Base-by-base conservation (phyloP, 192 early-diverging fungal genomes). In the Coemansia asiatica region DNA sequence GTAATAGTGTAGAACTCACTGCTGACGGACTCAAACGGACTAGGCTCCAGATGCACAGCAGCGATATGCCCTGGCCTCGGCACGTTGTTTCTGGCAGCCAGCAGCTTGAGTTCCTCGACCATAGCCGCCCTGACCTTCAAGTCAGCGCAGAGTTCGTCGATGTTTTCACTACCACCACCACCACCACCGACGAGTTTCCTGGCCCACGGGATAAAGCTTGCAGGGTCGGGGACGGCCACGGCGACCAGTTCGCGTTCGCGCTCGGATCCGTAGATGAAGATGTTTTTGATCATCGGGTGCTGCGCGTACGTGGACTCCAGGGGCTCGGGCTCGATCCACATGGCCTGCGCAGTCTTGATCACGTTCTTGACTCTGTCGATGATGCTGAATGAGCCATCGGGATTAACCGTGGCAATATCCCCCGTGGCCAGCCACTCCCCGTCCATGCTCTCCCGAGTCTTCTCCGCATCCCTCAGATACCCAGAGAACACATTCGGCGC, bases 241-340 rank as follows among this genome's bases (percentile, higher is more conserved):
- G 83, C 92, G 9, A 99, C 91, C 21, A 96, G 67, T 22, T 89
- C 85, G 21, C 85, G 79, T 78, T 92, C 86, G 44, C 91, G 74
- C 7, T 86, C 86, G 58, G 94, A 88, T 31, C 95, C 97, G 79
- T 98, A 89, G 8, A 97, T 49, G 26, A 54, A 54, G 6, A 54
- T 12, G 21, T 7, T 2, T 8, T 16, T 27, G 25, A 23, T 8
- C 23, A 97, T 72, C 38, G 71, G 72, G 67, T 89, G 83, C 71
- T 88, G 86, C 22, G 71, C 60, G 72, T 91, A 90, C 18, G 87
- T 76, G 19, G 67, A 63, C 68, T 97, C 94, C 53, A 96, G 83
- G 73, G 91, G 90, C 68, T 98, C 96, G 13, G 92, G 91, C 6
- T 93, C 91, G 64, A 98, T 84, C 74, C 91, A 97, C 72, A 90